Evolutionary conservation across 306 rosid species (phyloP).

Genomic region (Medicago truncatula): MtrunA17r5.0-ANR NC_053048.1:54914501-54915000

Average conservation of each 20-base stretch:
- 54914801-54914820: constrained; percentile 21
- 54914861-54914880: neutral
- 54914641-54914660: no score
- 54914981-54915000: neutral
- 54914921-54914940: neutral
- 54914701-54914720: constrained; percentile 21
- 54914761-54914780: constrained; percentile 23
- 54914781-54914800: neutral
- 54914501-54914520: no score
- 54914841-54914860: neutral
- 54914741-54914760: constrained; percentile 5
- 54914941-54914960: no score
- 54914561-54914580: no score
- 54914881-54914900: neutral
- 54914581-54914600: no score
- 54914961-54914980: neutral
- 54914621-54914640: no score
- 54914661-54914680: no score
- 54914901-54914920: neutral
- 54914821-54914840: neutral
- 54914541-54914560: no score
- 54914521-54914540: no score
- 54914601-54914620: no score
- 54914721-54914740: constrained; percentile 15
- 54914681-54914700: constrained; percentile 13